These are phyloP conservation scores for Gonium pectorale DNA, from an alignment of 139 green algal species.

Conservation along the genomic window DNA sequence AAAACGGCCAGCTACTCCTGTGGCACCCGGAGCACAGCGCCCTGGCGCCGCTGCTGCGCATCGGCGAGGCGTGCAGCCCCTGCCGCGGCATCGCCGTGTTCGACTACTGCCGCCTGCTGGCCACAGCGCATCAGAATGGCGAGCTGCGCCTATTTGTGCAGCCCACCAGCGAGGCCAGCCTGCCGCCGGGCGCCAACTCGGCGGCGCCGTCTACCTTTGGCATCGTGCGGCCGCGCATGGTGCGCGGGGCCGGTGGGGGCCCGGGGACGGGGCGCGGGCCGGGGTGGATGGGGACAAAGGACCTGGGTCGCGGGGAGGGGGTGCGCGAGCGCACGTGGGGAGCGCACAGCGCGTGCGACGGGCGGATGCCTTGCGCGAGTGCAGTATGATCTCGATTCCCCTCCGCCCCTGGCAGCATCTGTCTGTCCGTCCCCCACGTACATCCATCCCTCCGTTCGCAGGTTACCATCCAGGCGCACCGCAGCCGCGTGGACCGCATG, in stretches of 20 bases:
- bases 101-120: conserved; percentile 47
- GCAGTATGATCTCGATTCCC: too few relatives aligned
- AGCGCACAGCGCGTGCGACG: too few relatives aligned
- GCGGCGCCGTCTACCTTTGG: conserved; percentile 21
- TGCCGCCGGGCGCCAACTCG: conserved; percentile 32
- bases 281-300: too few relatives aligned
- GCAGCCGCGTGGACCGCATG: conserved; percentile 40
- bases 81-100: conserved; percentile 52
- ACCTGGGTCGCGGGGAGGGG: too few relatives aligned
- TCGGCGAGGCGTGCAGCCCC: conserved; percentile 45
- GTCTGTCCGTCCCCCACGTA: not conserved
- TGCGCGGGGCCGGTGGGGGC: not conserved
- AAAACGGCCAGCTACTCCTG: conserved; percentile 68
- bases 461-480: conserved; percentile 33
- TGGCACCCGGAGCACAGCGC: conserved; percentile 44
- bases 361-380: too few relatives aligned
- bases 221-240: conserved; percentile 24
- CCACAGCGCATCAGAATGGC: conserved; percentile 57
- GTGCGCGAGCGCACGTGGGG: too few relatives aligned
- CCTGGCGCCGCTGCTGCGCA: conserved; percentile 52
- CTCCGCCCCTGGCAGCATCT: not conserved
- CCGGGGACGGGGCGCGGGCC: too few relatives aligned
- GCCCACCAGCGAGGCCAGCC: conserved; percentile 32
- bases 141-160: conserved; percentile 55
- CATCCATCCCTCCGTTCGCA: not conserved